phyloP scores from a whole-genome alignment of 2,329 filamentous ascomycete genomes.

The Aspergillus proliferans region DNA sequence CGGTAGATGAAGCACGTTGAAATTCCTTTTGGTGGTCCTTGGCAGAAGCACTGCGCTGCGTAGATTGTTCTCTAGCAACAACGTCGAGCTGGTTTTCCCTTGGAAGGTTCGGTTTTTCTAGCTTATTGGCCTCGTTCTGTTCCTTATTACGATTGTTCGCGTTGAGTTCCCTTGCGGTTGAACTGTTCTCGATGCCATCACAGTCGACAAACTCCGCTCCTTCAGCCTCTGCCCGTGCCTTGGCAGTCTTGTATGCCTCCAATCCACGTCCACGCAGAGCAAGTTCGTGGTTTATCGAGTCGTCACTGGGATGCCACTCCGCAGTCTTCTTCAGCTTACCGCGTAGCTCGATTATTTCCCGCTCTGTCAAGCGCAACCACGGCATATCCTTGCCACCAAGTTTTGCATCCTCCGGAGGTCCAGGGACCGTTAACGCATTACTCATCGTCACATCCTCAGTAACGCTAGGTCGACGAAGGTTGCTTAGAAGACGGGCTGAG shows the following conservation, averaged over 20 bases:
- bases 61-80: too few species aligned
- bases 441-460: conserved; percentile 46
- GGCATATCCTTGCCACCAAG: conserved; percentile 56
- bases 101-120: conserved; percentile 50
- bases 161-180: conserved; percentile 41
- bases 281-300: conserved; percentile 62
- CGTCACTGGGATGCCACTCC: conserved; percentile 60
- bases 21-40: too few species aligned
- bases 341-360: conserved; percentile 60
- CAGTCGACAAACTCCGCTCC: conserved; percentile 55
- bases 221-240: conserved; percentile 44
- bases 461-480: too few species aligned
- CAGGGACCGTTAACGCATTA: conserved; percentile 53
- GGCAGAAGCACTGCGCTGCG: too few species aligned
- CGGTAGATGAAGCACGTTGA: too few species aligned
- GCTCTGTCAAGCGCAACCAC: conserved; percentile 60
- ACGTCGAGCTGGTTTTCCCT: conserved; percentile 29
- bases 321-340: conserved; percentile 68
- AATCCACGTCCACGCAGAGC: conserved; percentile 51
- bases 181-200: conserved; percentile 35
- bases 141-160: conserved; percentile 55
- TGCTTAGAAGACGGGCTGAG: not conserved
- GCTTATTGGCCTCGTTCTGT: conserved; percentile 55
- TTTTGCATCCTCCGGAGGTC: conserved; percentile 53
- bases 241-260: conserved; percentile 45